Evolutionary conservation across 2,329 filamentous ascomycete genomes (phyloP).

Genomic region (Ambrosiella cleistominuta): DNA sequence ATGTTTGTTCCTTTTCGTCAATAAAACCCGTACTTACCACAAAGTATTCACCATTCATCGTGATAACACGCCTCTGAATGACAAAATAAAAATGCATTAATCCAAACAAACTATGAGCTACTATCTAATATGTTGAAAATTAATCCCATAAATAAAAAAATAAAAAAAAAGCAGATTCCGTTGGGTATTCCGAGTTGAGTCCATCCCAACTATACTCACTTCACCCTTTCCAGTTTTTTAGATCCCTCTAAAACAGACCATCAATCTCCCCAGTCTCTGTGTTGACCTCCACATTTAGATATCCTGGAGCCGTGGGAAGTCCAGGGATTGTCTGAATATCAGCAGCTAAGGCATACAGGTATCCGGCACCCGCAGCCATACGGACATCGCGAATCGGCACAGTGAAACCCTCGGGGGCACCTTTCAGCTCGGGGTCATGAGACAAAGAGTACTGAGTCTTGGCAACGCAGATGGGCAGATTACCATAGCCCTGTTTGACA

Average conservation of each 20-base stretch:
- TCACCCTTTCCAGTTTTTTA: background rate
- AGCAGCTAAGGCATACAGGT: slow-evolving; percentile 82
- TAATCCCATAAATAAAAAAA: background rate
- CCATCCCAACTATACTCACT: background rate
- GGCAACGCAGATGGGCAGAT: slow-evolving; percentile 87
- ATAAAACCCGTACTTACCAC: too few species aligned
- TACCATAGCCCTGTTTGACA: slow-evolving; percentile 75
- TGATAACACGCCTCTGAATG: background rate
- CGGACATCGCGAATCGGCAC: slow-evolving; percentile 88
- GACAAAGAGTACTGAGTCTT: slow-evolving; percentile 97
- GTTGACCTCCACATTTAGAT: slow-evolving; percentile 81
- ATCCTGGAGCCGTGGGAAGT: slow-evolving; percentile 83
- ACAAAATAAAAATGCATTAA: too few species aligned
- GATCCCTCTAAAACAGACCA: slow-evolving; percentile 52
- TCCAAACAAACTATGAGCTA: background rate
- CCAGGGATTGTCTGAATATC: slow-evolving; percentile 98
- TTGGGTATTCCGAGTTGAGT: slow-evolving; percentile 10
- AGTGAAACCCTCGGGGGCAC: slow-evolving; percentile 83
- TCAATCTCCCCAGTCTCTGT: slow-evolving; percentile 70
- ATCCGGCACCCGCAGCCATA: slow-evolving; percentile 85
- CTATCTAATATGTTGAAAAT: slow-evolving; percentile 1
- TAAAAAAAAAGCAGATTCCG: background rate
- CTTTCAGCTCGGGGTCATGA: slow-evolving; percentile 85
- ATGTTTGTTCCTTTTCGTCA: background rate
- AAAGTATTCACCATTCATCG: background rate